phyloP scores from a whole-genome alignment of 129 eudicot genomes.

The Artemisia tridentata region DNA sequence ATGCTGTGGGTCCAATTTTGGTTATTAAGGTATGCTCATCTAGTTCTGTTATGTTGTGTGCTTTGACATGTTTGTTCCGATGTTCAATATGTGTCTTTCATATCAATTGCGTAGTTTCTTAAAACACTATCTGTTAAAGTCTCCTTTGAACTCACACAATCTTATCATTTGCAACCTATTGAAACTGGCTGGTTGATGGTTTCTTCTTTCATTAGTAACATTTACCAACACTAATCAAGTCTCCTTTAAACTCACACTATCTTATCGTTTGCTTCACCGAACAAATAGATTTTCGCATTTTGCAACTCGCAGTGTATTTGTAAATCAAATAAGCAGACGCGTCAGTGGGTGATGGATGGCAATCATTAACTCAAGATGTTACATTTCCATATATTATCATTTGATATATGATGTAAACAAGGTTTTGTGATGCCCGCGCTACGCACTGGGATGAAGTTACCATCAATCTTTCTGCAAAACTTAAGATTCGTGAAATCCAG shows the following conservation, averaged over 20 bases:
- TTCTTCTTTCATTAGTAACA: neutral
- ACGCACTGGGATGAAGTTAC: too few species aligned
- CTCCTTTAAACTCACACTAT: neutral
- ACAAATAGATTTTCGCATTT: neutral
- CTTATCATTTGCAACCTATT: too few species aligned
- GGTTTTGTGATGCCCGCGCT: too few species aligned
- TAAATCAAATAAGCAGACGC: neutral
- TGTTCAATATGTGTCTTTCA: neutral
- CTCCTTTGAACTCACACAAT: too few species aligned
- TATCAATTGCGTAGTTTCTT: neutral
- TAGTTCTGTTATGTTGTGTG: conserved; percentile 16
- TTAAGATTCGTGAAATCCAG: too few species aligned
- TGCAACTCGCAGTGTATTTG: neutral
- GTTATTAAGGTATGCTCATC: conserved; percentile 68
- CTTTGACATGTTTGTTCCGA: conserved; percentile 1
- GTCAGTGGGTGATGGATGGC: neutral
- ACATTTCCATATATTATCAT: neutral
- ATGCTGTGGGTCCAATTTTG: conserved; percentile 89
- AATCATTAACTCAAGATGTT: neutral
- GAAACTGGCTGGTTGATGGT: neutral
- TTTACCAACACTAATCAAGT: neutral
- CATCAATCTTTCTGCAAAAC: too few species aligned
- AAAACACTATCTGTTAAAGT: too few species aligned
- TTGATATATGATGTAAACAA: neutral
- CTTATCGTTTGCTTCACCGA: conserved; percentile 15